A percentile compares a stretch with the other conserved stretches of the same genome.
Evolutionary conservation across 2,329 filamentous ascomycete species (phyloP).

Genomic region (Monosporascus sp.): DNA sequence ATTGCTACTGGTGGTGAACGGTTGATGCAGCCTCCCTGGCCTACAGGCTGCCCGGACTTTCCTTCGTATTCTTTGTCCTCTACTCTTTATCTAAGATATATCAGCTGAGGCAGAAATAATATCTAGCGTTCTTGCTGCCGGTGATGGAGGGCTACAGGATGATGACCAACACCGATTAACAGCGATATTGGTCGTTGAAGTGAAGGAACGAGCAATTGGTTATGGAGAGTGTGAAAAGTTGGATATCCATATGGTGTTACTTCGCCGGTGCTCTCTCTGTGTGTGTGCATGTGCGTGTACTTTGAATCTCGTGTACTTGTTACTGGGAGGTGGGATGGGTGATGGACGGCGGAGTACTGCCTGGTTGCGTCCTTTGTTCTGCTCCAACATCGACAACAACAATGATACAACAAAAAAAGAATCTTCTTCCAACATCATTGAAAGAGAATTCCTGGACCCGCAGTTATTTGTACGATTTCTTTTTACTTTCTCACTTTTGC

Average conservation of each 20-base stretch:
- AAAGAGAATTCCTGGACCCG: conserved; percentile 19
- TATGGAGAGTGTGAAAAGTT: neutral
- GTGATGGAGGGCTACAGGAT: conserved; percentile 5
- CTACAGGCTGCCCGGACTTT: conserved; percentile 13
- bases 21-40: conserved; percentile 13
- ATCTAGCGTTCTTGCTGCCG: conserved; percentile 3
- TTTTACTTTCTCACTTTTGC: conserved; percentile 6
- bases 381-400: conserved; percentile 10
- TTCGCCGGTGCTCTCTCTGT: neutral
- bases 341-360: conserved; percentile 7
- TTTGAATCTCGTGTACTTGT: neutral
- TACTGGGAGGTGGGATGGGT: neutral
- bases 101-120: conserved; percentile 7
- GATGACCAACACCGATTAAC: conserved; percentile 1
- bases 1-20: conserved; percentile 7
- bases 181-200: conserved; percentile 1
- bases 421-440: conserved; percentile 11
- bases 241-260: neutral
- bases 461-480: conserved; percentile 26
- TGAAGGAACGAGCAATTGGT: neutral
- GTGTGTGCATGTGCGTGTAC: neutral
- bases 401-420: conserved; percentile 16
- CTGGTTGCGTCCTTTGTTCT: conserved; percentile 20
- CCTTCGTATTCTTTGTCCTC: conserved; percentile 19
- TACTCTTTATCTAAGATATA: conserved; percentile 7